A percentile compares a stretch with the other conserved stretches of the same genome.
Conservation (phyloP, 1,284 basidiomycete genomes). For the Leucoagaricus sp. region DNA sequence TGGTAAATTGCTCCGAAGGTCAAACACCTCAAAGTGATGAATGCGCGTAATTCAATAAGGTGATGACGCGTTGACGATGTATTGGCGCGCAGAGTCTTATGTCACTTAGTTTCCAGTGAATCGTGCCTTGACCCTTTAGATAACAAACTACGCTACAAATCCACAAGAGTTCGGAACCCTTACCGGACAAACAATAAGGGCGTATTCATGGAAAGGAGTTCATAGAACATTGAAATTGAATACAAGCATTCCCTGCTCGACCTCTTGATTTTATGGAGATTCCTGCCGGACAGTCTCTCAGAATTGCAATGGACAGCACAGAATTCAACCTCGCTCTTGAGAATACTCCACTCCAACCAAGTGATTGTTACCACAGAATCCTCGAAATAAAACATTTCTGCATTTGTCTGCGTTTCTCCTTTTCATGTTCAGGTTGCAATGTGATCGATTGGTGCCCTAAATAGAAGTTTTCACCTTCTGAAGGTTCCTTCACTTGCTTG, state of each 20-base stretch:
- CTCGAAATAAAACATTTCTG: background rate
- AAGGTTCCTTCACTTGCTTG: background rate
- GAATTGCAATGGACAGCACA: no score
- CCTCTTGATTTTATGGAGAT: no score
- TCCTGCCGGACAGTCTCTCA: no score
- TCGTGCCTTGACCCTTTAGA: background rate
- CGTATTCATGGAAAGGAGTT: no score
- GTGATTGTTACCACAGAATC: constrained; percentile 3
- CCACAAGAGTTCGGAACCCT: background rate
- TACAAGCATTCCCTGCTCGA: no score
- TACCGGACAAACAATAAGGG: no score
- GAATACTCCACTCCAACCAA: constrained; percentile 6
- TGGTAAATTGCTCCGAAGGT: no score
- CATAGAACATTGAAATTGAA: no score
- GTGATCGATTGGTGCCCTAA: background rate
- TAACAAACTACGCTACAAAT: background rate
- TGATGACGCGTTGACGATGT: background rate
- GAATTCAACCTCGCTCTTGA: no score
- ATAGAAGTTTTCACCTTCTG: constrained; percentile 4
- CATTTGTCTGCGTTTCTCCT: background rate
- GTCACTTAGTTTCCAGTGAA: background rate
- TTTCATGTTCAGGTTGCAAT: constrained; percentile 11
- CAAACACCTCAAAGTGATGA: no score
- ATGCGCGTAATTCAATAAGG: no score
- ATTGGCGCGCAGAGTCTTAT: background rate